Evolutionary conservation across 441 rosid genomes (phyloP), one percentile per base, ranked within the genome.

Genomic region (Daphne laureola): DNA sequence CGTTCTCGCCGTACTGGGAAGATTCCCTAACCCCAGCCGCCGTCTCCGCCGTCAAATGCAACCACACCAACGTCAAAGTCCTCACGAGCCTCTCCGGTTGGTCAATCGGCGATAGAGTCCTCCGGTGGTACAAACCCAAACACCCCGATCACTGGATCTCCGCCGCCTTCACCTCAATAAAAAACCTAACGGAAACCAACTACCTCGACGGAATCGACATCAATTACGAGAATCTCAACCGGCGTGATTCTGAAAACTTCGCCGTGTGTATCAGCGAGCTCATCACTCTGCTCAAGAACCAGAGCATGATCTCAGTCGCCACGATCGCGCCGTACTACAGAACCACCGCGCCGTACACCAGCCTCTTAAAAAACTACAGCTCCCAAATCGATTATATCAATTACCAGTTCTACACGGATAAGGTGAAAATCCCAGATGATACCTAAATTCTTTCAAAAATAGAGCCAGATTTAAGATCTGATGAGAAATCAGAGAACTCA

Each of bases 381-480:
- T 31, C 17, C 5, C 66, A 65, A 1, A 74, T 83, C 4, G 82
- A 83, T 52, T 74, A 74, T 21, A 78, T 83, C 0, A 83, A 80
- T 41, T 44, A 83, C 8, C 84, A 83, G n/a, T 83, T 83, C 47
- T 83, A 80, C 41, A 78, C 81, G 0, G 81, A 83, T 15, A 74
- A 69, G 55, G 72, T 78, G 17, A 52, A 27, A 41, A 70, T 16
- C 1, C 77, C 82, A 0, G 31, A 14, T 23, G 62, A 42, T 77
- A 66, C 43, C 17, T 80, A 58, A 36, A 58, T 26, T 74, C 77
- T 0, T 78, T 65, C 54, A 21, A 53, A 67, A 60, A 66, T 17
- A 55, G 82, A 25, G 67, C 73, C n/a, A n/a, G n/a, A n/a, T n/a
- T n/a, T n/a, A n/a, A n/a, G n/a, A n/a, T n/a, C n/a, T n/a, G n/a